Conservation (phyloP, 75 land plant genomes). For the Azolla pinnata region DNA sequence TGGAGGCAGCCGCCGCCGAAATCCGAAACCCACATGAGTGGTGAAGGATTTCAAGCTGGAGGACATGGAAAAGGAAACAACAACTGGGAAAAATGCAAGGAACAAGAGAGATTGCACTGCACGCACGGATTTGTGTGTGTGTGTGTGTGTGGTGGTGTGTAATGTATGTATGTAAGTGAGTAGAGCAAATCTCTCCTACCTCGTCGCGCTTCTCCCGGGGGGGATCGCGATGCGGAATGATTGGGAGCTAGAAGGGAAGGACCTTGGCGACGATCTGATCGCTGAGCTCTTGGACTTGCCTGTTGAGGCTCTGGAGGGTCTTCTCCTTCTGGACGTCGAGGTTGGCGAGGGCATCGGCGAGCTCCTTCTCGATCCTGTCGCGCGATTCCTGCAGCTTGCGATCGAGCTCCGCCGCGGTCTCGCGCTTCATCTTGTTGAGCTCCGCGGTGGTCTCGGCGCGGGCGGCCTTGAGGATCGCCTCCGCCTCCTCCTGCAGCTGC, state of each 20-base stretch:
- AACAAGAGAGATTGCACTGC: too few species aligned
- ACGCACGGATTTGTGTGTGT: too few species aligned
- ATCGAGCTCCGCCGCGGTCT: slow-evolving; percentile 65
- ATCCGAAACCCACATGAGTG: too few species aligned
- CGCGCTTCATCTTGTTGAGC: slow-evolving; percentile 89
- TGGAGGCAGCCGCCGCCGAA: too few species aligned
- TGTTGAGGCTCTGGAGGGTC: slow-evolving; percentile 60
- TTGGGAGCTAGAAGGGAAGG: slow-evolving; percentile 48
- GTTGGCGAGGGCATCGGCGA: slow-evolving; percentile 47
- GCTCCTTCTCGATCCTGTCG: slow-evolving; percentile 65
- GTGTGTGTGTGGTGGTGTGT: too few species aligned
- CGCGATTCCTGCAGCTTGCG: slow-evolving; percentile 65
- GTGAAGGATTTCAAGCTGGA: too few species aligned
- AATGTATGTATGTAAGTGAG: too few species aligned
- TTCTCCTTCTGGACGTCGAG: slow-evolving; percentile 78
- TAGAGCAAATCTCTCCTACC: too few species aligned
- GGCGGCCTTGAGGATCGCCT: slow-evolving; percentile 77
- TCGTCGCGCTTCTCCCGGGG: too few species aligned
- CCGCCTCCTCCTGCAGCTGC: slow-evolving; percentile 80
- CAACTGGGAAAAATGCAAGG: too few species aligned
- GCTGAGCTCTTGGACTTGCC: slow-evolving; percentile 60
- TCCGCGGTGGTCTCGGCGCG: slow-evolving; percentile 79
- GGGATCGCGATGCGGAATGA: too few species aligned
- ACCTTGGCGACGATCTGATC: slow-evolving; percentile 81
- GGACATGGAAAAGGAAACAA: too few species aligned